These are phyloP conservation scores for Paramecium primaurelia DNA, from an alignment of 73 alveolate species.

Conservation along the genomic window DNA sequence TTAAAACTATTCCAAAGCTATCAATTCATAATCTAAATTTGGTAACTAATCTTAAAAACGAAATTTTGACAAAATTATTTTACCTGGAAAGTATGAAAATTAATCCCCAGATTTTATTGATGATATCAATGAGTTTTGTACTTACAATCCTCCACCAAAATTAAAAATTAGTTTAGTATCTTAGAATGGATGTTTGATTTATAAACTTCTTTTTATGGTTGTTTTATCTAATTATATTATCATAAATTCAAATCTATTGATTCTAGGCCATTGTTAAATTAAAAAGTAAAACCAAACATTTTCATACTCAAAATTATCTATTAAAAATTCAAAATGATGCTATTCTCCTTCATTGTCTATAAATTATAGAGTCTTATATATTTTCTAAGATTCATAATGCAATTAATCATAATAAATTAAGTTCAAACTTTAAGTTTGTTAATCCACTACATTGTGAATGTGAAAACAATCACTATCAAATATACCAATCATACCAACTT, in stretches of 20 bases:
- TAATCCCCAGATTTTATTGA: not conserved
- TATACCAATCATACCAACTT: not conserved
- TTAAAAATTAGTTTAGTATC: not conserved
- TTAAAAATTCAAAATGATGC: not conserved
- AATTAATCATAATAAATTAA: not conserved
- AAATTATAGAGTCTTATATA: not conserved
- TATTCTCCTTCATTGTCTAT: not conserved
- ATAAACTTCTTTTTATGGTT: not conserved
- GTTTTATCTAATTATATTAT: not conserved
- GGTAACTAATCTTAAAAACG: no score
- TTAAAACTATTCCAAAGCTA: no score
- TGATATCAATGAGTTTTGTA: not conserved
- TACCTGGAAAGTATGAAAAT: not conserved
- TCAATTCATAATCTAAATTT: no score
- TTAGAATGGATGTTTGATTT: not conserved
- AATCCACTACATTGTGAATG: not conserved
- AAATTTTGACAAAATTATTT: not conserved
- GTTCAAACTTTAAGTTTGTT: not conserved
- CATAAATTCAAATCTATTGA: not conserved
- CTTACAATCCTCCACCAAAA: not conserved
- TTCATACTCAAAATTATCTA: not conserved
- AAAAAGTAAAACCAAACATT: not conserved
- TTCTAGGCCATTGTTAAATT: not conserved
- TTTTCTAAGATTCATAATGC: not conserved
- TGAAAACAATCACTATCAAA: not conserved